phyloP scores from a whole-genome alignment of 2,329 filamentous ascomycete genomes.

The Ophiostoma himal-ulmi region DNA sequence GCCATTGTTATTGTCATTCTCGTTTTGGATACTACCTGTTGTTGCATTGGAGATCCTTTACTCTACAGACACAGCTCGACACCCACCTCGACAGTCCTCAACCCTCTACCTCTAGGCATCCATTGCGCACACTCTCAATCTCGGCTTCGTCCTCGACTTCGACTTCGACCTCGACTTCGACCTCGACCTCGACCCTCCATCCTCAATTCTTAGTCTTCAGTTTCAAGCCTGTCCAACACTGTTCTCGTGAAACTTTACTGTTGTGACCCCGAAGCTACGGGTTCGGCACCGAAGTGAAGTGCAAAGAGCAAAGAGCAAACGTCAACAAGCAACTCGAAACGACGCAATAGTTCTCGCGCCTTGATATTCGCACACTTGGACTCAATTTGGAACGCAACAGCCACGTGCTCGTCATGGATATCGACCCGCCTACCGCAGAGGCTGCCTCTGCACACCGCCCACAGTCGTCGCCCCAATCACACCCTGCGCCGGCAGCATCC shows the following conservation, averaged over 20 bases:
- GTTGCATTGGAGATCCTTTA: neutral
- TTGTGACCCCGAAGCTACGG: neutral
- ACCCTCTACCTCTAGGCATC: neutral
- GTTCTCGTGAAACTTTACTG: neutral
- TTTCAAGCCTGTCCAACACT: neutral
- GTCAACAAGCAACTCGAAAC: neutral
- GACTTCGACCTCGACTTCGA: neutral
- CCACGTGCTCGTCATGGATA: slow-evolving; percentile 11
- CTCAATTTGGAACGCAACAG: neutral
- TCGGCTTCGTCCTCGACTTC: too few relatives aligned
- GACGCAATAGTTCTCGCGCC: neutral
- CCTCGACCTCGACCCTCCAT: too few relatives aligned
- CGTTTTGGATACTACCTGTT: neutral
- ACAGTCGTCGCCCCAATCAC: slow-evolving; percentile 25
- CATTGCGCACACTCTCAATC: neutral
- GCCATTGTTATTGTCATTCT: neutral
- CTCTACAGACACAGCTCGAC: neutral
- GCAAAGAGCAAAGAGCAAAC: neutral
- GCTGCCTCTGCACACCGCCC: slow-evolving; percentile 44
- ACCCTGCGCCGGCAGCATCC: neutral
- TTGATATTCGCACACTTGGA: too few relatives aligned
- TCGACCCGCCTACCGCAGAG: slow-evolving; percentile 29
- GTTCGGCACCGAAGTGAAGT: neutral
- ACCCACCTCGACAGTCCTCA: neutral
- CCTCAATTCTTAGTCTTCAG: too few relatives aligned